These are phyloP conservation scores for Exophiala phaeomuriformis DNA, from an alignment of 2,329 filamentous ascomycete species.

Conservation along the genomic window DNA sequence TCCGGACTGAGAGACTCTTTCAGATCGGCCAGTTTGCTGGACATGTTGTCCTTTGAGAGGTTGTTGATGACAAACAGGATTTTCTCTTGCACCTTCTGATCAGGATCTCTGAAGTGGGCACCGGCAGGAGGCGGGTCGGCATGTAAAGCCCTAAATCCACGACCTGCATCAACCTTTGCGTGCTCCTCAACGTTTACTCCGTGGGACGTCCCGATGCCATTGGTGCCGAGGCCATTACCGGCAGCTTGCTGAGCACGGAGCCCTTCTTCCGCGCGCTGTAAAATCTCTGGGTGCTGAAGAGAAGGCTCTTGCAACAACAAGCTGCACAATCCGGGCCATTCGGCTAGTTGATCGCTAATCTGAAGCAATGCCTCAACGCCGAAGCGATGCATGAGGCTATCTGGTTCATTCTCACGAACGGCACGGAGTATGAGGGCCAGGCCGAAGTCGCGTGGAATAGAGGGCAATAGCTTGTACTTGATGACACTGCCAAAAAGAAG, in stretches of 20 bases:
- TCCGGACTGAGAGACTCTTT: conserved; percentile 68
- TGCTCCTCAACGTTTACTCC: conserved; percentile 67
- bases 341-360: conserved; percentile 69
- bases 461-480: conserved; percentile 82
- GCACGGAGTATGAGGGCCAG: conserved; percentile 97
- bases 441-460: conserved; percentile 86
- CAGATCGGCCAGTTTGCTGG: conserved; percentile 75
- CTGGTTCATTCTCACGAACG: conserved; percentile 72
- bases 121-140: conserved; percentile 61
- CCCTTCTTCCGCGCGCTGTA: conserved; percentile 72
- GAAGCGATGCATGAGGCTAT: conserved; percentile 96
- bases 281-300: conserved; percentile 77
- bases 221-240: conserved; percentile 35
- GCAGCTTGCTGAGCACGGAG: conserved; percentile 54
- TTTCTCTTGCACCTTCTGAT: conserved; percentile 79
- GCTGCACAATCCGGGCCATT: conserved; percentile 94
- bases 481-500: conserved; percentile 96
- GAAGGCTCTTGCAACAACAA: conserved; percentile 74
- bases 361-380: conserved; percentile 91
- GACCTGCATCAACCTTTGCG: conserved; percentile 50
- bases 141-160: conserved; percentile 69
- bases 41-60: conserved; percentile 80
- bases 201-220: conserved; percentile 42
- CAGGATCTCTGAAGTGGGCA: conserved; percentile 69
- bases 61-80: conserved; percentile 97